Conservation (phyloP, 2,329 filamentous ascomycete genomes). For the Neopestalotiopsis sp. region DNA sequence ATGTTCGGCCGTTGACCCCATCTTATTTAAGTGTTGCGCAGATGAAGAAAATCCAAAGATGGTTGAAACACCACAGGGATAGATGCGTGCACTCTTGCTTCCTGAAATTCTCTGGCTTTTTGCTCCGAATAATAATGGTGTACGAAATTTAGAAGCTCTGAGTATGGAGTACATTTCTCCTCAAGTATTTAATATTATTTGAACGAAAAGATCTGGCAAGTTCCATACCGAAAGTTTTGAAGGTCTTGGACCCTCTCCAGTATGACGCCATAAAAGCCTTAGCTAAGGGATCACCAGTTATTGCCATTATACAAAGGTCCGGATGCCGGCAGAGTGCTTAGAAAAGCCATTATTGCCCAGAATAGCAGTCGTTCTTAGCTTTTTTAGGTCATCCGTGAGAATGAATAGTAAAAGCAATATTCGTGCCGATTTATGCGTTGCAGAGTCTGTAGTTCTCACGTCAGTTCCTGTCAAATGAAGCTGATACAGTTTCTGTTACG, state of each 20-base stretch:
- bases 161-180: background rate
- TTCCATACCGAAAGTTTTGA: background rate
- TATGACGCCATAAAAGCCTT: conserved; percentile 4
- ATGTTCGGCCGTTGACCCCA: background rate
- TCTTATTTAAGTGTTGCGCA: background rate
- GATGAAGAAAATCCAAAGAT: background rate
- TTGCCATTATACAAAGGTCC: background rate
- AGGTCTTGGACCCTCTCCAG: background rate
- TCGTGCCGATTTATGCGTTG: background rate
- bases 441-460: background rate
- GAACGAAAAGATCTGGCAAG: background rate
- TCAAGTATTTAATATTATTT: background rate
- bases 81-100: background rate
- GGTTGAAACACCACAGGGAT: background rate
- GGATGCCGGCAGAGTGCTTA: conserved; percentile 1
- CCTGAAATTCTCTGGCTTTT: background rate
- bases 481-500: conserved; percentile 16
- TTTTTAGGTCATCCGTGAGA: background rate
- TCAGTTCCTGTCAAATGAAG: background rate
- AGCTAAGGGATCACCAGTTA: background rate
- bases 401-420: background rate
- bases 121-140: too few relatives aligned
- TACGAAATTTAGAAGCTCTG: too few relatives aligned
- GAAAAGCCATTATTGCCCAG: background rate
- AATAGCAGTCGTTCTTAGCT: background rate